phyloP scores from a whole-genome alignment of 306 rosid genomes.

The Trichosanthes cucumerina region DNA sequence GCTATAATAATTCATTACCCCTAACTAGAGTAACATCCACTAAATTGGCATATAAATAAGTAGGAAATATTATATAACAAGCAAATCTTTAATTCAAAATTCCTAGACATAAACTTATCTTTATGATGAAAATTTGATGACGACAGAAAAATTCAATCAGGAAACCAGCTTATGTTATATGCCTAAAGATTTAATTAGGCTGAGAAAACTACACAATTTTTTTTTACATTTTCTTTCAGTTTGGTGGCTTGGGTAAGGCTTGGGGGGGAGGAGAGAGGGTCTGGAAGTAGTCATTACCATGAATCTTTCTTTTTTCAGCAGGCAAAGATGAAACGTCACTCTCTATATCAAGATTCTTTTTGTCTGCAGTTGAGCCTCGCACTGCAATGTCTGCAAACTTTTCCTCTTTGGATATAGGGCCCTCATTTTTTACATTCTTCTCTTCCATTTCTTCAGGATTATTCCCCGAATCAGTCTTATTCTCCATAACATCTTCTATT shows the following conservation, averaged over 20 bases:
- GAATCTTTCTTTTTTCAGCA: conserved; percentile 74
- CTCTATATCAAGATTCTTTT: conserved; percentile 36
- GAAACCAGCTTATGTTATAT: neutral
- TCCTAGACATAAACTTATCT: neutral
- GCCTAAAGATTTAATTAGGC: neutral
- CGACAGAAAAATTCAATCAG: too few relatives aligned
- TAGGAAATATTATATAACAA: neutral
- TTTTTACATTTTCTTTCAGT: neutral
- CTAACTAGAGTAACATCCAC: neutral
- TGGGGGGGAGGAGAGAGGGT: neutral
- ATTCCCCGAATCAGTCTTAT: conserved; percentile 63
- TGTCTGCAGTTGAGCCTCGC: conserved; percentile 40
- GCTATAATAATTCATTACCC: neutral
- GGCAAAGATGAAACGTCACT: conserved; percentile 25
- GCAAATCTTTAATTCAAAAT: neutral
- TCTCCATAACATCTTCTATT: conserved; percentile 86
- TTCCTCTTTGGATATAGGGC: conserved; percentile 33
- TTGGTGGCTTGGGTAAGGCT: neutral
- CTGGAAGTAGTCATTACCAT: conserved; percentile 40
- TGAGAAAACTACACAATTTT: neutral
- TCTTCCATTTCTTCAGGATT: conserved; percentile 43
- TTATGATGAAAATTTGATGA: neutral
- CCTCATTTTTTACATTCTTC: conserved; percentile 35
- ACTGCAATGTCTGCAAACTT: conserved; percentile 27
- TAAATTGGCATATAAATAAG: neutral